Evolutionary conservation across 257 asterid species (phyloP).

Genomic region (Perilla frutescens): DNA sequence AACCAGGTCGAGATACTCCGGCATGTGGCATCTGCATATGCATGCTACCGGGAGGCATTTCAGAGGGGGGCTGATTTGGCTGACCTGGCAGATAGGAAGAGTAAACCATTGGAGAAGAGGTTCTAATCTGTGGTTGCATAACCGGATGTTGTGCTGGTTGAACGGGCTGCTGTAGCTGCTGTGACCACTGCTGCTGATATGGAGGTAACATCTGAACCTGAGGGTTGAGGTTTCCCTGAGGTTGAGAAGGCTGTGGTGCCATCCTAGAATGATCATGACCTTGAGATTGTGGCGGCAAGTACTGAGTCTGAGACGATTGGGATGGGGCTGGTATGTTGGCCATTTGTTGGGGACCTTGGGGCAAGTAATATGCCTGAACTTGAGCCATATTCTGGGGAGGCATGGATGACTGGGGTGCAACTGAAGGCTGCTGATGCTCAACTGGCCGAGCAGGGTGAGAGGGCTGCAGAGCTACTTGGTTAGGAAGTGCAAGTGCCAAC

Average conservation of each 20-base stretch:
- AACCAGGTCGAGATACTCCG: slow-evolving; percentile 55
- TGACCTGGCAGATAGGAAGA: slow-evolving; percentile 66
- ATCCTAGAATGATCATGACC: slow-evolving; percentile 66
- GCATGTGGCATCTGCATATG: slow-evolving; percentile 68
- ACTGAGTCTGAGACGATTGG: slow-evolving; percentile 68
- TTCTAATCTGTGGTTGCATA: slow-evolving; percentile 69
- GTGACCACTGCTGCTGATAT: slow-evolving; percentile 87
- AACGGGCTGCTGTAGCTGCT: slow-evolving; percentile 52
- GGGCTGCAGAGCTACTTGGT: slow-evolving; percentile 68
- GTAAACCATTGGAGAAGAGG: slow-evolving; percentile 66
- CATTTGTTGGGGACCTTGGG: slow-evolving; percentile 58
- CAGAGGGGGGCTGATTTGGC: slow-evolving; percentile 61
- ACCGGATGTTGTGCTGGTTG: slow-evolving; percentile 56
- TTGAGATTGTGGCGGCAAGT: slow-evolving; percentile 58
- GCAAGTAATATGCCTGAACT: slow-evolving; percentile 62
- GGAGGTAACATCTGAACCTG: slow-evolving; percentile 63
- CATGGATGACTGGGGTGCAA: slow-evolving; percentile 62
- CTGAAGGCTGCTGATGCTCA: slow-evolving; percentile 68
- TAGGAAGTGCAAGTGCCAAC: slow-evolving; percentile 84
- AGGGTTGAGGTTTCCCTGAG: slow-evolving; percentile 63
- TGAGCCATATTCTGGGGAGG: slow-evolving; percentile 66
- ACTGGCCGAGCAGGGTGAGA: slow-evolving; percentile 48
- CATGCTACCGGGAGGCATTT: slow-evolving; percentile 63
- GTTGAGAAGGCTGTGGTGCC: slow-evolving; percentile 59
- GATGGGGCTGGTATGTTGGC: slow-evolving; percentile 44